Evolutionary conservation across 192 early-diverging fungal species (phyloP), one percentile per base, ranked within the genome.

Genomic region (Gamsiella multidivaricata): DNA sequence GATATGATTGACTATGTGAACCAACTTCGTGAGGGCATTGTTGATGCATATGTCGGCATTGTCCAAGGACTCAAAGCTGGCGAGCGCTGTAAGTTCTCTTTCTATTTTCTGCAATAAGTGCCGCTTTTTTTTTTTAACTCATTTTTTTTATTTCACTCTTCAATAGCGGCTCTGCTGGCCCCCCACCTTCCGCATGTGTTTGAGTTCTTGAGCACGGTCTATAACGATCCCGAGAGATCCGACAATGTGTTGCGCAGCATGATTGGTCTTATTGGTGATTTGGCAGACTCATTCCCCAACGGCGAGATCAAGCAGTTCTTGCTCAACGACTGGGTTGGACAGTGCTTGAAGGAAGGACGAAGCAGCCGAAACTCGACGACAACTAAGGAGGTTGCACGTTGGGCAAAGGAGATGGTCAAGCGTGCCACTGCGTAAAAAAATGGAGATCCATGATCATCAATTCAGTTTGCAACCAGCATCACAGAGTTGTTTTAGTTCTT

Each of bases 1-100:
- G 93, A 96, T 65, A 89, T 91, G 63, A 91, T 91, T 33, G 97
- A 99, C 71, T 97, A 95, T 79, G 89, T 92, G 23, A 92, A 91
- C 63, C 78, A 89, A 53, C 86, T 98, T 55, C 90, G 94, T 37
- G 93, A 96, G 56, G 93, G 92, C 37, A 95, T 96, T 69, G 82
- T 97, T 41, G 97, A 98, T 80, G 96, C 96, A 10, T 97, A 95
- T 82, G 93, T 98, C 23, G 98, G 98, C 39, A 98, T 99, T 56
- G 87, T 91, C 0, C 96, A 98, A 69, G 98, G 96, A 5, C 80
- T 98, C 81, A 94, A 94, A 70, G 74, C 86, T 3, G 91, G 88
- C 20, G 85, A 89, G 47, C 91, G 92, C 68, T 85, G 91, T 90
- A 62, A 69, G 69, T 79, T 17, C 0, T 36, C 2, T 47, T 22